These are phyloP conservation scores for Achaetomiella virescens DNA, from an alignment of 495 filamentous ascomycete genomes.

Conservation along the genomic window DNA sequence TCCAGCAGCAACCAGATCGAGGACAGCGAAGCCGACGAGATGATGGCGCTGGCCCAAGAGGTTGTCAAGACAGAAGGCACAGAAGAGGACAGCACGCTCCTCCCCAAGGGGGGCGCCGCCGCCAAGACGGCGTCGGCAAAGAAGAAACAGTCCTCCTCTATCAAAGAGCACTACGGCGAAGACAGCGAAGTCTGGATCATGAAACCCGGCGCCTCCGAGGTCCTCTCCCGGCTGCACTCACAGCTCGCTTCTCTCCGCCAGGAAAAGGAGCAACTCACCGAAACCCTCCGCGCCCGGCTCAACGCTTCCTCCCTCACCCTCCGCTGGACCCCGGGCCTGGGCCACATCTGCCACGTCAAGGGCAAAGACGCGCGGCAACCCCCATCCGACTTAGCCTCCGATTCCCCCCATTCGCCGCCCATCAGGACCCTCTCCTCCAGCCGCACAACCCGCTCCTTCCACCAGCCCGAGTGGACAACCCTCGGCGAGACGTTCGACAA, in stretches of 20 bases:
- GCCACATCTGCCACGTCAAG: constrained; percentile 87
- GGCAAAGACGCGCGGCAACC: constrained; percentile 57
- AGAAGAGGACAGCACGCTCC: constrained; percentile 32
- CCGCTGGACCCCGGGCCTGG: constrained; percentile 74
- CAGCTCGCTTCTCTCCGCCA: constrained; percentile 51
- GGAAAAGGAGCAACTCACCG: constrained; percentile 54
- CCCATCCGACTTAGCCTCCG: neutral
- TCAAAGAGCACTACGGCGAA: constrained; percentile 46
- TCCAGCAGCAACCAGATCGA: constrained; percentile 70
- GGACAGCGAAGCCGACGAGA: constrained; percentile 60
- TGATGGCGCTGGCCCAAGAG: constrained; percentile 61
- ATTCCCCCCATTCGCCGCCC: constrained; percentile 24
- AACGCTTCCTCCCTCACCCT: constrained; percentile 60
- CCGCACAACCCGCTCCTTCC: constrained; percentile 79
- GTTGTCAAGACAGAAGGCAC: constrained; percentile 56
- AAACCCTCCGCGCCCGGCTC: constrained; percentile 47
- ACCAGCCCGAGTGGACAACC: constrained; percentile 74
- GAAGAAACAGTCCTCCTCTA: constrained; percentile 36
- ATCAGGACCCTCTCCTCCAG: constrained; percentile 65
- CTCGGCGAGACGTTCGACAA: constrained; percentile 72
- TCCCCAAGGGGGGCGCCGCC: constrained; percentile 36
- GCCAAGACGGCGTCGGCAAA: constrained; percentile 28
- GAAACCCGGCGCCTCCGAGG: constrained; percentile 63
- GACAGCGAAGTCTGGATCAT: constrained; percentile 78
- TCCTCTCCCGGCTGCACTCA: constrained; percentile 59